Evolutionary conservation across 495 filamentous ascomycete species (phyloP).

Genomic region (Penicillium antarcticum): DNA sequence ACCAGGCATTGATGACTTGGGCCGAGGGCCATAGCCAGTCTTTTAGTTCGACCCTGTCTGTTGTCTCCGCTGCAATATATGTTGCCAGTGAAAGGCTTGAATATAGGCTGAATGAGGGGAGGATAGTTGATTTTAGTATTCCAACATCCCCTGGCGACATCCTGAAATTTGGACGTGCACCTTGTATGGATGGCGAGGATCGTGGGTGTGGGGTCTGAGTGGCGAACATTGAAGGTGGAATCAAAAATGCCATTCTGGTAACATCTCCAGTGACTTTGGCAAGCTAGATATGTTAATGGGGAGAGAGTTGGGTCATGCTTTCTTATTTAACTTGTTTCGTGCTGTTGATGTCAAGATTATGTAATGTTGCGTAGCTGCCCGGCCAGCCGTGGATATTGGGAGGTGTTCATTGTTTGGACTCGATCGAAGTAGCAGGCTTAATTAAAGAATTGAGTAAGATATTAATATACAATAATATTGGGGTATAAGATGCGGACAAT

Average conservation of each 20-base stretch:
- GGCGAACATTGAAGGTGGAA: conserved; percentile 2
- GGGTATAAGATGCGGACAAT: conserved; percentile 1
- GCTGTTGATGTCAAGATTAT: conserved; percentile 20
- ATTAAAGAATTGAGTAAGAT: neutral
- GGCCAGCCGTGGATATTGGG: too few relatives aligned
- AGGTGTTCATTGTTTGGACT: too few relatives aligned
- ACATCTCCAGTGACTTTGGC: neutral
- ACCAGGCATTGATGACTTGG: conserved; percentile 57
- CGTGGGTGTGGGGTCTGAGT: conserved; percentile 1
- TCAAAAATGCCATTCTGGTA: neutral
- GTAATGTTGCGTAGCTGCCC: conserved; percentile 4
- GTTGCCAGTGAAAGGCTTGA: conserved; percentile 42
- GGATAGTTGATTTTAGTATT: conserved; percentile 48
- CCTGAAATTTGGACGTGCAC: neutral
- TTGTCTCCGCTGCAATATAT: conserved; percentile 43
- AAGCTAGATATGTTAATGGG: too few relatives aligned
- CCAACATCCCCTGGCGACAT: conserved; percentile 28
- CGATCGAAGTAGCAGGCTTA: too few relatives aligned
- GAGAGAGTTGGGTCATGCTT: neutral
- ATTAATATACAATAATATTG: neutral
- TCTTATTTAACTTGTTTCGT: neutral
- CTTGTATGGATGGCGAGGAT: neutral
- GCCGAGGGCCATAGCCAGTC: conserved; percentile 55
- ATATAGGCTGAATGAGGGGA: conserved; percentile 48
- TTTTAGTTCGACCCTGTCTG: conserved; percentile 51